These are phyloP conservation scores for Biscogniauxia mediterranea DNA, from an alignment of 2,329 filamentous ascomycete species.

Conservation along the genomic window DNA sequence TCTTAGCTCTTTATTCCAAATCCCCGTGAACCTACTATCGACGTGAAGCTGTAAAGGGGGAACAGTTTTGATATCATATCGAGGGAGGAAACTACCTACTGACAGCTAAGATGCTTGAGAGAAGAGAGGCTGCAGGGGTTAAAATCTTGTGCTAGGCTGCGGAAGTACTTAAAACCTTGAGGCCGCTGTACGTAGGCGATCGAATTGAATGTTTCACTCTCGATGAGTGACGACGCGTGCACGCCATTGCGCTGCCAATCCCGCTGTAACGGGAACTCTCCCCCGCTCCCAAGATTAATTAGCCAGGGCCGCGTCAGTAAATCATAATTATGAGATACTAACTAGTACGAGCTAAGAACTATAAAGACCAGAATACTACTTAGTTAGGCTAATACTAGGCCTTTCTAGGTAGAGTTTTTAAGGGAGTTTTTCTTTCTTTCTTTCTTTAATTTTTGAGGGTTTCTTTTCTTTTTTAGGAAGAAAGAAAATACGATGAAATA, in stretches of 20 bases:
- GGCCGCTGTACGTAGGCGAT: too few relatives aligned
- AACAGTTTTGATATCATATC: too few relatives aligned
- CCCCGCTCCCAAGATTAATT: not conserved
- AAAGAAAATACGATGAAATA: too few relatives aligned
- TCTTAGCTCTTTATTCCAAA: too few relatives aligned
- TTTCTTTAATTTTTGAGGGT: not conserved
- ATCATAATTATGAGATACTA: not conserved
- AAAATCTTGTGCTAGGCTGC: too few relatives aligned
- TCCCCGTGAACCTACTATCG: too few relatives aligned
- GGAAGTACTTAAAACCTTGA: too few relatives aligned
- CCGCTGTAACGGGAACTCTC: not conserved
- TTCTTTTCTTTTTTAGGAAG: not conserved
- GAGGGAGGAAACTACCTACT: too few relatives aligned
- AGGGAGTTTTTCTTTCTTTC: too few relatives aligned
- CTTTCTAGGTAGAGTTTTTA: not conserved
- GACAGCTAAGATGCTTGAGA: too few relatives aligned
- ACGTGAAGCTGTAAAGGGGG: too few relatives aligned
- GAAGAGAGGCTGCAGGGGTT: too few relatives aligned
- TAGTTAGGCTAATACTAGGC: not conserved
- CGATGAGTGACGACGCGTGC: not conserved
- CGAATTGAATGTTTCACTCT: not conserved
- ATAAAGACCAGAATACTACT: not conserved
- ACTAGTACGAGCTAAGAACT: not conserved
- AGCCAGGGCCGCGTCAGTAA: not conserved
- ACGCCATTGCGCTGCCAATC: not conserved